Evolutionary conservation across 129 eudicot genomes (phyloP).

Genomic region (Gnaphalium uliginosum): DNA sequence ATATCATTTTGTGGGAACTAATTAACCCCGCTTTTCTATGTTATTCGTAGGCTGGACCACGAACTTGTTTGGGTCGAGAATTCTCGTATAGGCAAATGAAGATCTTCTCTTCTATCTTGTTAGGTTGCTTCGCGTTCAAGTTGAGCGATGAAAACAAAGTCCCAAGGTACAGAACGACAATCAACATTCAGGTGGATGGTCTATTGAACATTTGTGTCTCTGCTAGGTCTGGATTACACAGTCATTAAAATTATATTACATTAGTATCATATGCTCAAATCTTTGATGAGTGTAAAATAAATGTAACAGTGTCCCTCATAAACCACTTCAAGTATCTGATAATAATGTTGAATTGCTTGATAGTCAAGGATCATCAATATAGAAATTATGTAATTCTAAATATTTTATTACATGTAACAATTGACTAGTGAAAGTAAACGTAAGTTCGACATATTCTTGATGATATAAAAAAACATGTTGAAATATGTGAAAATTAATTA

Average conservation of each 20-base stretch:
- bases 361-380: no score
- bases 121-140: constrained; percentile 48
- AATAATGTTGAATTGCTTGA: no score
- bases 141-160: constrained; percentile 41
- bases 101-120: constrained; percentile 51
- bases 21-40: neutral
- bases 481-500: no score
- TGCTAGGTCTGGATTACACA: constrained; percentile 26
- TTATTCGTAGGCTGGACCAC: constrained; percentile 59
- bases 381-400: no score
- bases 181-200: constrained; percentile 63
- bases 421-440: no score
- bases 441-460: no score
- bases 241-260: neutral
- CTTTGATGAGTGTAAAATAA: neutral
- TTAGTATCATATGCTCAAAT: neutral
- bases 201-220: constrained; percentile 46
- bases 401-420: no score
- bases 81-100: constrained; percentile 74
- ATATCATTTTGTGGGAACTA: neutral
- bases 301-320: neutral
- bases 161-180: constrained; percentile 52
- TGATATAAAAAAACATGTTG: no score
- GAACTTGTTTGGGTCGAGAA: constrained; percentile 67
- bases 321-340: no score